phyloP scores from a whole-genome alignment of 2,329 filamentous ascomycete genomes.

The Sphaerostilbella broomeana region DNA sequence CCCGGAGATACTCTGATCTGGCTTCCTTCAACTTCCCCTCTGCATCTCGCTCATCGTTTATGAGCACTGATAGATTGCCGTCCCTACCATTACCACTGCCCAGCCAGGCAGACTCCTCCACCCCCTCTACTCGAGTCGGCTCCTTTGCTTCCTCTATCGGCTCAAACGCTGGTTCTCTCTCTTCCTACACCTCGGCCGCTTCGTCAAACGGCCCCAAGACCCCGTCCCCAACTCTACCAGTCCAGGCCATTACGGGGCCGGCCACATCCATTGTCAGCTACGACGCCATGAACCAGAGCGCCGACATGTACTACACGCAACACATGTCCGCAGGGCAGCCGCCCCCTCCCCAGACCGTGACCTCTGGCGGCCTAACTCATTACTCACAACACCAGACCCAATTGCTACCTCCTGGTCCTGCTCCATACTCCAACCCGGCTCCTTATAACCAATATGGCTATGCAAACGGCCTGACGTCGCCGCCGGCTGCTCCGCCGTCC shows the following conservation, averaged over 20 bases:
- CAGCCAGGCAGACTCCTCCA: conserved; percentile 63
- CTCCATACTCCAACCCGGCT: conserved; percentile 57
- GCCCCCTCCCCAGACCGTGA: conserved; percentile 68
- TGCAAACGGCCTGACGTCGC: conserved; percentile 70
- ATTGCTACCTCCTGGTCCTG: conserved; percentile 64
- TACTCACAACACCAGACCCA: conserved; percentile 76
- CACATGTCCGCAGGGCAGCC: conserved; percentile 74
- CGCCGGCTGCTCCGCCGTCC: conserved; percentile 60
- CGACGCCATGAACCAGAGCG: conserved; percentile 72
- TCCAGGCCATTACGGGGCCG: conserved; percentile 33
- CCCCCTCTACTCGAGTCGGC: conserved; percentile 68
- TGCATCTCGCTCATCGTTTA: conserved; percentile 56
- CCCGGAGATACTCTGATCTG: conserved; percentile 13
- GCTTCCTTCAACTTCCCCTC: conserved; percentile 60
- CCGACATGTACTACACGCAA: conserved; percentile 79
- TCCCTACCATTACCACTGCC: conserved; percentile 63
- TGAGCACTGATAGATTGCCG: conserved; percentile 62
- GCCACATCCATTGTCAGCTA: conserved; percentile 27
- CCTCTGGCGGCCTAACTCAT: conserved; percentile 65
- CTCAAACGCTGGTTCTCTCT: conserved; percentile 47
- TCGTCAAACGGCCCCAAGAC: conserved; percentile 65
- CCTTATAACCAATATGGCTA: conserved; percentile 68
- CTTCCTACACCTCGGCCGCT: conserved; percentile 48
- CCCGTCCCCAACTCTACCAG: conserved; percentile 62
- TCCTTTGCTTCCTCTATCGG: conserved; percentile 59